Conservation (phyloP, 2,329 filamentous ascomycete species). For the Lizonia empirigonia region DNA sequence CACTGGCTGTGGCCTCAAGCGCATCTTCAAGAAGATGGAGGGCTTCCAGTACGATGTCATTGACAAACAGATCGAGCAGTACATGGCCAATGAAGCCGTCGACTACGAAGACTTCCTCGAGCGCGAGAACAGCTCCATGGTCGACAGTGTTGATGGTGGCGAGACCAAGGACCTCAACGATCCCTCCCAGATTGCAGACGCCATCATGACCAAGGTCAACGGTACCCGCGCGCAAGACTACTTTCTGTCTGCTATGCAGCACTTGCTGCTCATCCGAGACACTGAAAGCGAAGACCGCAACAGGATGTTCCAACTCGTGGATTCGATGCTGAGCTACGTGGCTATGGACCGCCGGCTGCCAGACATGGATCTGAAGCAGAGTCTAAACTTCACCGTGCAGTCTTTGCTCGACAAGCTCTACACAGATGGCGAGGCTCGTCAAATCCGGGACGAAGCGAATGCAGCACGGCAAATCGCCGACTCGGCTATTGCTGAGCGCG, state of each 20-base stretch:
- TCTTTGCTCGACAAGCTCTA: constrained; percentile 93
- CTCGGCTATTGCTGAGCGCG: constrained; percentile 91
- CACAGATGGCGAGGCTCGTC: constrained; percentile 91
- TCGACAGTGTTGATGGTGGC: constrained; percentile 81
- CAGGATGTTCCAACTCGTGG: constrained; percentile 95
- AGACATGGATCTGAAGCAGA: constrained; percentile 97
- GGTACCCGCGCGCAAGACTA: constrained; percentile 91
- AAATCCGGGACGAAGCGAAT: constrained; percentile 87
- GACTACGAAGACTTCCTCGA: constrained; percentile 98
- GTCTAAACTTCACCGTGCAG: constrained; percentile 96
- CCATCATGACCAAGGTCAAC: constrained; percentile 82
- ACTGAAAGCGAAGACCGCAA: constrained; percentile 90
- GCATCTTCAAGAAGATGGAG: constrained; percentile 95
- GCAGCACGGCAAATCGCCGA: constrained; percentile 93
- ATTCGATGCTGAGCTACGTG: constrained; percentile 98
- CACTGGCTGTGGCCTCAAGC: constrained; percentile 91
- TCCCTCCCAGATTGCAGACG: constrained; percentile 90
- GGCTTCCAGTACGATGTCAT: constrained; percentile 97
- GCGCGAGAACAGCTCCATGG: constrained; percentile 85
- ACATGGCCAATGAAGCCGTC: constrained; percentile 91
- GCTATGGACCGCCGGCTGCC: constrained; percentile 96
- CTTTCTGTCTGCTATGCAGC: constrained; percentile 93
- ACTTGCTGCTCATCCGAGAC: constrained; percentile 88
- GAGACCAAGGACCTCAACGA: constrained; percentile 92
- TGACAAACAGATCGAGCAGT: constrained; percentile 96